A percentile compares a stretch with the other conserved stretches of the same genome.
Conservation (phyloP, 2,329 filamentous ascomycete species). For the Tolypocladium nubicola region DNA sequence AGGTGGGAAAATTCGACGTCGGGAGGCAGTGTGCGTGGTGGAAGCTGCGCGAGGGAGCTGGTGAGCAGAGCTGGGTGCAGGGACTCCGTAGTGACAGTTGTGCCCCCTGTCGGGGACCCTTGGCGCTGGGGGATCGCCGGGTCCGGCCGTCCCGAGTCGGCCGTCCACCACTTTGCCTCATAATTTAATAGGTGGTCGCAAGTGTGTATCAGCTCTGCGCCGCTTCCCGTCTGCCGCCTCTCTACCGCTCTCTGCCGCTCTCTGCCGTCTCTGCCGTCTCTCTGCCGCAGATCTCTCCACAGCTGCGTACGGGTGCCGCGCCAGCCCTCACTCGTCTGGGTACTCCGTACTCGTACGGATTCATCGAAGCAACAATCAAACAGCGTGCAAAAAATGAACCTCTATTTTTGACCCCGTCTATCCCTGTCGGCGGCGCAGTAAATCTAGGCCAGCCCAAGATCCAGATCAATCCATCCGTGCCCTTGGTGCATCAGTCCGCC, state of each 20-base stretch:
- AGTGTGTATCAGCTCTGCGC: background rate
- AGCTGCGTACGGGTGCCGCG: no score
- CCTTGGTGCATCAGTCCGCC: background rate
- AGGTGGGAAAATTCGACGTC: background rate
- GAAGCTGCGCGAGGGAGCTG: background rate
- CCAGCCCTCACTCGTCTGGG: no score
- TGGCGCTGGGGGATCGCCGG: background rate
- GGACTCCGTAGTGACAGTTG: background rate
- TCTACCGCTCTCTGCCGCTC: no score
- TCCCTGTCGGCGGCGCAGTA: background rate
- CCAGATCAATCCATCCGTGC: background rate
- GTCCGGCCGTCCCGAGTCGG: no score
- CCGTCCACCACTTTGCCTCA: no score
- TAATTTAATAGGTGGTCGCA: background rate
- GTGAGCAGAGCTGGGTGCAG: background rate
- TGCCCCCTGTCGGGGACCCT: background rate
- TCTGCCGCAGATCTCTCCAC: background rate
- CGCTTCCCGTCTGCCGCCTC: background rate
- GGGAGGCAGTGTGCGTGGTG: background rate
- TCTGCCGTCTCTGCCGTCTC: no score
- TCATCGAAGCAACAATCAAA: background rate
- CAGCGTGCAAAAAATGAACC: background rate
- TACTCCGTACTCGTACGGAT: no score
- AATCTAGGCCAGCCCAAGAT: slow-evolving; percentile 4
- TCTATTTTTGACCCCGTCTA: background rate